Conservation (phyloP, 129 eudicot species). For the Tanacetum coccineum region DNA sequence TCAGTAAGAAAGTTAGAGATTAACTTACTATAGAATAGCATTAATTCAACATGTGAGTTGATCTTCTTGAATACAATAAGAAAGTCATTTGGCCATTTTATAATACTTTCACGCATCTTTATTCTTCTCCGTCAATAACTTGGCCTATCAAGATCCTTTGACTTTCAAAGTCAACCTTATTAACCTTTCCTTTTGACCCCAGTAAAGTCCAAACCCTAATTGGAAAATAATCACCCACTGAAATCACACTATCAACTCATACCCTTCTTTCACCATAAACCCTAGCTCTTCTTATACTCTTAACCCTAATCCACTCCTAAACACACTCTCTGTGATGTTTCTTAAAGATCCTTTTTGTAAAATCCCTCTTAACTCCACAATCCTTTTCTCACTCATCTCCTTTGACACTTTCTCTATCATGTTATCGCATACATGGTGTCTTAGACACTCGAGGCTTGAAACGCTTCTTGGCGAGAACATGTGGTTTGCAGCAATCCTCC, state of each 20-base stretch:
- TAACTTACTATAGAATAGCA: constrained; percentile 75
- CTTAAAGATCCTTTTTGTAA: constrained; percentile 57
- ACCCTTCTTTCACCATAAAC: constrained; percentile 78
- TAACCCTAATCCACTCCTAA: constrained; percentile 54
- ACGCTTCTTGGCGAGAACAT: constrained; percentile 77
- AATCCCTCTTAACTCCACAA: constrained; percentile 57
- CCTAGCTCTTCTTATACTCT: constrained; percentile 48
- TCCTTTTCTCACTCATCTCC: constrained; percentile 41
- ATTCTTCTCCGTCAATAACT: constrained; percentile 48
- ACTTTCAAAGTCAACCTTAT: constrained; percentile 49
- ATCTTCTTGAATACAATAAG: constrained; percentile 74
- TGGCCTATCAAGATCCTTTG: constrained; percentile 43
- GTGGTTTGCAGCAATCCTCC: constrained; percentile 51
- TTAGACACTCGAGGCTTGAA: constrained; percentile 43
- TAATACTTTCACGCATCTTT: constrained; percentile 23
- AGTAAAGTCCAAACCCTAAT: constrained; percentile 54
- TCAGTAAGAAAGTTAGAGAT: no score
- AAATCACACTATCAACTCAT: constrained; percentile 63
- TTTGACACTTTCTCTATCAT: constrained; percentile 40
- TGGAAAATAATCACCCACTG: constrained; percentile 66
- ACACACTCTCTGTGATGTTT: constrained; percentile 68
- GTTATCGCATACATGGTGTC: constrained; percentile 43
- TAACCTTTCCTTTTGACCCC: constrained; percentile 74
- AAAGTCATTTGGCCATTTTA: constrained; percentile 45
- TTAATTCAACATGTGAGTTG: constrained; percentile 64